Conservation (phyloP, 2,329 filamentous ascomycete genomes). For the Diplocarpon mali region DNA sequence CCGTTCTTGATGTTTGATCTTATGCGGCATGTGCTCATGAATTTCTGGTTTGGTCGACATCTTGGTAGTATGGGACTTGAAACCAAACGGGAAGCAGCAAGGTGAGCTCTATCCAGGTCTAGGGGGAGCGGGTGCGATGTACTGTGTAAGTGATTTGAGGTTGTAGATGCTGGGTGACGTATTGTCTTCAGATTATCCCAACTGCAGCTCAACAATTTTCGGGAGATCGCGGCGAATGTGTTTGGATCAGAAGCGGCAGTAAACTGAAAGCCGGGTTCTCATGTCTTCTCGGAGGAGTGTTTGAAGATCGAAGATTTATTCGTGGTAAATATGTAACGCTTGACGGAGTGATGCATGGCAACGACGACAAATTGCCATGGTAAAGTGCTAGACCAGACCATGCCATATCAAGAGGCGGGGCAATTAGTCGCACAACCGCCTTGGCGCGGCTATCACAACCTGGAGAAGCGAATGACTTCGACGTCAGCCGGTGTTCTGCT, state of each 20-base stretch:
- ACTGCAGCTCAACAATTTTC: constrained; percentile 8
- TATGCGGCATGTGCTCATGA: constrained; percentile 17
- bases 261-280: not conserved
- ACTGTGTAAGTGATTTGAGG: not conserved
- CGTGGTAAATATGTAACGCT: not conserved
- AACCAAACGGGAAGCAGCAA: not conserved
- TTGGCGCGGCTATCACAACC: not conserved
- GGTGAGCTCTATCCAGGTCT: not conserved
- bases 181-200: constrained; percentile 1
- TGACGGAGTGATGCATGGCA: no score
- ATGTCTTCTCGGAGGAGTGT: not conserved
- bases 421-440: no score
- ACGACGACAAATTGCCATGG: no score
- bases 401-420: no score
- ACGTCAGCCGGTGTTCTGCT: no score
- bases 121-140: not conserved
- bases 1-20: constrained; percentile 37
- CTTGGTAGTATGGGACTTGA: not conserved
- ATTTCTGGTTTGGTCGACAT: constrained; percentile 16
- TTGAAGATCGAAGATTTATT: not conserved
- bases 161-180: constrained; percentile 4
- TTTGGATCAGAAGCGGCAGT: not conserved
- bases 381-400: no score
- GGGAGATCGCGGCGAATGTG: not conserved
- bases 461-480: not conserved